Conservation (phyloP, 108 stramenopile species). For the Pseudonitzschia multiseries region DNA sequence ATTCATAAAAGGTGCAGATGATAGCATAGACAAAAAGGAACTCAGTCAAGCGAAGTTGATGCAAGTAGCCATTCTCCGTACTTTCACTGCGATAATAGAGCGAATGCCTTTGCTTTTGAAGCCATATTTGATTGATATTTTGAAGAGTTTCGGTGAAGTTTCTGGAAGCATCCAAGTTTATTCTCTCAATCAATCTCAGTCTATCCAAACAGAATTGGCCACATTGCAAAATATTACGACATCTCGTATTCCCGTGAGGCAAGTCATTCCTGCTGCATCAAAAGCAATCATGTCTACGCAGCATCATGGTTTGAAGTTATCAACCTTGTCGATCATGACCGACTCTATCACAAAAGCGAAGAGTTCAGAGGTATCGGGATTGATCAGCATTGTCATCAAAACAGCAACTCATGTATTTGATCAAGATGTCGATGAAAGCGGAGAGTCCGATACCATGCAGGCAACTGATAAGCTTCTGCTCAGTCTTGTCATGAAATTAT, state of each 20-base stretch:
- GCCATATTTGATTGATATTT: constrained; percentile 58
- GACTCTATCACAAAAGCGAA: constrained; percentile 46
- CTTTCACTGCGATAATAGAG: constrained; percentile 54
- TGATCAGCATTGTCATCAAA: constrained; percentile 55
- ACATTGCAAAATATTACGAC: constrained; percentile 49
- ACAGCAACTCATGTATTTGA: constrained; percentile 52
- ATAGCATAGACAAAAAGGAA: constrained; percentile 19
- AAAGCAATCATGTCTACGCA: constrained; percentile 28
- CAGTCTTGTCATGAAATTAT: constrained; percentile 79
- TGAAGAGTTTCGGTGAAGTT: constrained; percentile 23
- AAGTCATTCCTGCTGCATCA: constrained; percentile 59
- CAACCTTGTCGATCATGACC: constrained; percentile 44
- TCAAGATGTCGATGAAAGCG: constrained; percentile 27
- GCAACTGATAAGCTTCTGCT: constrained; percentile 57
- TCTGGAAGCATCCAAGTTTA: constrained; percentile 7
- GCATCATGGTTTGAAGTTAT: constrained; percentile 33
- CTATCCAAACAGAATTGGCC: constrained; percentile 26
- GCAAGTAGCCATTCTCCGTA: constrained; percentile 57
- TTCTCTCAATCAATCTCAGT: constrained; percentile 23
- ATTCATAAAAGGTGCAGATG: neutral
- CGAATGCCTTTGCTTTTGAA: constrained; percentile 76
- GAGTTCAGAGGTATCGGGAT: constrained; percentile 54
- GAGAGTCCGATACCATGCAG: constrained; percentile 30
- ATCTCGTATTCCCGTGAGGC: constrained; percentile 52
- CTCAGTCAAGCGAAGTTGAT: constrained; percentile 37